Base-by-base conservation (phyloP, 2,329 filamentous ascomycete genomes). In the Aspergillus nomiae region DNA sequence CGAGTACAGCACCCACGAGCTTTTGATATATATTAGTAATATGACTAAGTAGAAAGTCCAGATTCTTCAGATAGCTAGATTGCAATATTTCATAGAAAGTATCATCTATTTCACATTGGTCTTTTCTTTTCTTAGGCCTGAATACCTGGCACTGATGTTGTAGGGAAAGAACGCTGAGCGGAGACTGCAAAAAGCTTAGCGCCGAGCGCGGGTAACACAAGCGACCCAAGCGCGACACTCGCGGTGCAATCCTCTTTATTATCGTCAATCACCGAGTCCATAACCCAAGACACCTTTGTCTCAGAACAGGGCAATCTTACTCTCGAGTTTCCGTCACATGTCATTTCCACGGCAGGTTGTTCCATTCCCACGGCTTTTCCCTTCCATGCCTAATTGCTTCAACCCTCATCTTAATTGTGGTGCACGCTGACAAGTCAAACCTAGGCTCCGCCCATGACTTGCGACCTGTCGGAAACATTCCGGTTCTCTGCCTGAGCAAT, bases 401-500 rank as follows among this genome's bases (percentile, higher is more conserved):
- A 7, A 19, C 26, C 36, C 43, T 54, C 55, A 5, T 46, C 46
- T n/a, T 45, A 59, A 58, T 24, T 43, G 32, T 38, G 21, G 14
- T 32, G 8, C 30, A 56, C 63, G 63, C 65, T 67, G 61, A 67
- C 57, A 53, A 19, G 57, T 46, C n/a, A 30, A 64, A 38, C 55
- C 32, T 32, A 69, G 65, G 63, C 61, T 66, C 70, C 68, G 67
- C 70, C 62, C 67, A 77, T 77, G 74, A 75, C 65, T 73, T 70
- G 71, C 73, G 68, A 70, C 65, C 65, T 73, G 61, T 67, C 66
- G 61, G 51, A 57, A 70, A 65, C 70, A 66, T 62, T 70, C 63
- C 65, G 53, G 65, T 67, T 70, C 64, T 67, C 69, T 66, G 64
- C 68, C 68, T 70, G 67, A 72, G 66, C 69, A 61, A 66, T 71